Conservation (phyloP, 768 basidiomycete genomes). For the Mycena maculata region DNA sequence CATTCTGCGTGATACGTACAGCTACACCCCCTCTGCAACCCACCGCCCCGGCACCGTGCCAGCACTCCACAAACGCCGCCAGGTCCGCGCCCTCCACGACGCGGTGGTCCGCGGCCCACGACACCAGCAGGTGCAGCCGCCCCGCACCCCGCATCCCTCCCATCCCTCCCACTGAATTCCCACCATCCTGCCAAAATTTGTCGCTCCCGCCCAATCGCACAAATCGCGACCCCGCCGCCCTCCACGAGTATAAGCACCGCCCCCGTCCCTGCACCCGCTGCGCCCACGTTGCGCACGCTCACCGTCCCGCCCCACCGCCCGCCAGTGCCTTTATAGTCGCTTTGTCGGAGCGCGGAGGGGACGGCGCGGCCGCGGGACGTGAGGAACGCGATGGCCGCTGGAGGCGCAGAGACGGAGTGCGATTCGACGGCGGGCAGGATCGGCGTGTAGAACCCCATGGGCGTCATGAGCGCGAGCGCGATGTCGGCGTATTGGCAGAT, state of each 20-base stretch:
- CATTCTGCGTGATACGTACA: too few species aligned
- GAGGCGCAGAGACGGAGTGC: constrained; percentile 68
- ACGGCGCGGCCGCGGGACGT: constrained; percentile 73
- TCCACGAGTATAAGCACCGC: constrained; percentile 83
- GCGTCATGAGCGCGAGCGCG: constrained; percentile 79
- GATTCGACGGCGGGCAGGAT: constrained; percentile 68
- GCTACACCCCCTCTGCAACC: constrained; percentile 62
- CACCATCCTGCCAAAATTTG: constrained; percentile 18
- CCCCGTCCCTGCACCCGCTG: constrained; percentile 74
- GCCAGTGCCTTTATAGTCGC: too few species aligned
- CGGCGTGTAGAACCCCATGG: constrained; percentile 87
- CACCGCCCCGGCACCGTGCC: constrained; percentile 80
- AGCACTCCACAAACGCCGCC: constrained; percentile 88
- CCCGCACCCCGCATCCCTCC: constrained; percentile 33
- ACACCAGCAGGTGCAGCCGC: constrained; percentile 59
- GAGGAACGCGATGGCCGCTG: constrained; percentile 70
- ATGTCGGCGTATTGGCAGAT: constrained; percentile 83
- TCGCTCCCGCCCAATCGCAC: constrained; percentile 30
- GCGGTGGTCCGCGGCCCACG: constrained; percentile 90
- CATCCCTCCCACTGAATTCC: constrained; percentile 37
- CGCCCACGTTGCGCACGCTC: constrained; percentile 86
- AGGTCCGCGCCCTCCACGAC: constrained; percentile 91
- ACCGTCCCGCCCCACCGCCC: constrained; percentile 89
- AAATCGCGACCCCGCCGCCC: constrained; percentile 67
- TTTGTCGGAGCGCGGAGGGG: constrained; percentile 79